phyloP scores from a whole-genome alignment of 2,329 filamentous ascomycete species.

The Cadophora malorum region DNA sequence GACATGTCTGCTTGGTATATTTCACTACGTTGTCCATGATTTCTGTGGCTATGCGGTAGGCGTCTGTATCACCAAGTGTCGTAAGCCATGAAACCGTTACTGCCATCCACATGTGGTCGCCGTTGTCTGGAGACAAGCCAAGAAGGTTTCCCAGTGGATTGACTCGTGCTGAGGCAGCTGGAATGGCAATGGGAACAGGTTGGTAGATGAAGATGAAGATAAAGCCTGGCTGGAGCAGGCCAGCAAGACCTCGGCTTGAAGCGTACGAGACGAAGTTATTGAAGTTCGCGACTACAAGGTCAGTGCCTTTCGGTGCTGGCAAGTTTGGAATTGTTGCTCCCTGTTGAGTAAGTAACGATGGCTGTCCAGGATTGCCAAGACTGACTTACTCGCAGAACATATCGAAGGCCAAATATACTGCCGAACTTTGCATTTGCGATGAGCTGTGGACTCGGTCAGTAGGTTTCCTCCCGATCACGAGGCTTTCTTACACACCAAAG shows the following conservation, averaged over 20 bases:
- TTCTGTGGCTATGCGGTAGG: slow-evolving; percentile 28
- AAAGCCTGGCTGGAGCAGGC: slow-evolving; percentile 37
- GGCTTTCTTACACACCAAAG: slow-evolving; percentile 39
- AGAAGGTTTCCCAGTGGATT: slow-evolving; percentile 40
- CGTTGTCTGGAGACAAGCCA: slow-evolving; percentile 37
- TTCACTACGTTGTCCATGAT: slow-evolving; percentile 29
- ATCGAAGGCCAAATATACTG: slow-evolving; percentile 33
- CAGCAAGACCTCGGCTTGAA: slow-evolving; percentile 31
- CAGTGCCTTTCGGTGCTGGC: slow-evolving; percentile 34
- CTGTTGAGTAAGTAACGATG: slow-evolving; percentile 15
- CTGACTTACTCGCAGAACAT: slow-evolving; percentile 32
- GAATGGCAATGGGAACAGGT: slow-evolving; percentile 43
- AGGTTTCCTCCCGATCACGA: not conserved
- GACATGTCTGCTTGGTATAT: slow-evolving; percentile 29
- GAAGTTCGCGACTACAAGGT: slow-evolving; percentile 47
- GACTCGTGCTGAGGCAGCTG: slow-evolving; percentile 32
- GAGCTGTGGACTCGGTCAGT: slow-evolving; percentile 25
- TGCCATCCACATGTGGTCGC: slow-evolving; percentile 45
- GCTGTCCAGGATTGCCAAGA: not conserved
- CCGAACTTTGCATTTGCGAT: slow-evolving; percentile 29
- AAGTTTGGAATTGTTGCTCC: slow-evolving; percentile 36
- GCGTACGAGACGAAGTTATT: slow-evolving; percentile 43
- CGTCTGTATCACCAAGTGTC: slow-evolving; percentile 33
- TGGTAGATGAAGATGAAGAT: slow-evolving; percentile 46
- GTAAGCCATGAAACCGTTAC: slow-evolving; percentile 44